These are phyloP conservation scores for Solanum chilense DNA, from an alignment of 257 asterid species.

Conservation along the genomic window DNA sequence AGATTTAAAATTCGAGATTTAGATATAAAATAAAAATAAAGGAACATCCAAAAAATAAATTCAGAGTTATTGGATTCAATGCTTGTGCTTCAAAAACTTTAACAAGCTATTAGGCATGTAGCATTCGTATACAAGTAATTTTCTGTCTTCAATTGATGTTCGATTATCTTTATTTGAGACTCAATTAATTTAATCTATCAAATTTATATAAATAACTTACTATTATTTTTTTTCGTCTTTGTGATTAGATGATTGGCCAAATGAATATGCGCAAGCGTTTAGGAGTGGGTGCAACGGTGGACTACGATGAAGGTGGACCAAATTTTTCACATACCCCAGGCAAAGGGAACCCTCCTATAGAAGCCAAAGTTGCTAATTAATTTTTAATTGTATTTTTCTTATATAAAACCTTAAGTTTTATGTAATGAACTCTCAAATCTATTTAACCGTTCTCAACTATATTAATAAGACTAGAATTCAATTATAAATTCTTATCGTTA, in stretches of 20 bases:
- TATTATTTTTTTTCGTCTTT: background rate
- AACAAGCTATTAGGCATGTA: background rate
- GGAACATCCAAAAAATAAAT: too few species aligned
- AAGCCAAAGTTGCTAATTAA: background rate
- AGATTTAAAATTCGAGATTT: too few species aligned
- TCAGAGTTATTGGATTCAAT: too few species aligned
- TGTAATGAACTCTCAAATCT: background rate
- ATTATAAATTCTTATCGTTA: too few species aligned
- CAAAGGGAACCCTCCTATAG: constrained; percentile 1
- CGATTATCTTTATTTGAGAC: background rate
- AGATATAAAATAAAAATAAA: too few species aligned
- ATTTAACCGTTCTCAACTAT: background rate
- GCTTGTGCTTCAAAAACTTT: background rate
- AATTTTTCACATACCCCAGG: constrained; percentile 10
- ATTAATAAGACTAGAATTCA: too few species aligned
- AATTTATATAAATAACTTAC: background rate
- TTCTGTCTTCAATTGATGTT: background rate
- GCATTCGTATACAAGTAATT: background rate
- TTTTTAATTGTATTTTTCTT: background rate
- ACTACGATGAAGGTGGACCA: constrained; percentile 14
- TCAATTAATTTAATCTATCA: background rate
- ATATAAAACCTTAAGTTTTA: background rate
- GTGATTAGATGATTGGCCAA: background rate
- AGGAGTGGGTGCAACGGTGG: background rate
- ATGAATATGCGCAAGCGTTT: background rate